Evolutionary conservation across 257 asterid species (phyloP), one percentile per base, ranked within the genome.

Genomic region (Coffea eugenioides): DNA sequence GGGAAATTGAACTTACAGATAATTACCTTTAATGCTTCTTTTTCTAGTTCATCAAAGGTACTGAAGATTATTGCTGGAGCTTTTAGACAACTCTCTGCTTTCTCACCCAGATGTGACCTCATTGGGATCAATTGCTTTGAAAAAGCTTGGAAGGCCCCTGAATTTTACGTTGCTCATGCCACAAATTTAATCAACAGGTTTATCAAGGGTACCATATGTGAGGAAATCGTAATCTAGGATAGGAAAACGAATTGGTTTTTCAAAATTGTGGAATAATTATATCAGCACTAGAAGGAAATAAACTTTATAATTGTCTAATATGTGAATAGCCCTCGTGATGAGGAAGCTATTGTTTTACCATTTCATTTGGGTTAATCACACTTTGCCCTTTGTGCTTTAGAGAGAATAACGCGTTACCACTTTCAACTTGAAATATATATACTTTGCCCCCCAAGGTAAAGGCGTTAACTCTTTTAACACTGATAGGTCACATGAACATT

Each of bases 81-180:
- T 51, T 83, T 85, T 0, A 90, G 87, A 27, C 88, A 80, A 23
- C 52, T 80, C 45, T 90, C 88, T 3, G 87, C 87, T 86, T 31
- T 1, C 31, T 31, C 31, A 31, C 31, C 31, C 31, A 31, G 31
- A 31, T 31, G 31, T 31, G 31, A 31, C 31, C 31, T 31, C 31
- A 31, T 31, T 36, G 25, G 91, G 93, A 81, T 91, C 90, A 0
- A 87, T 85, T 41, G 90, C 87, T 70, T 80, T 54, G 48, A 91
- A 10, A 75, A 90, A 90, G 81, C 90, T 88, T 1, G 92, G 92
- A 45, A 90, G 82, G 81, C 90, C 91, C 83, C 81, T 91, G 9
- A 88, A 83, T 41, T 86, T 65, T 7, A 91, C 57, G 34, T 84
- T 80, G 15, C 23, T 74, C 97, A 88, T 76, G 3, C 97, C 93